Evolutionary conservation across 1,284 basidiomycete genomes (phyloP), one percentile per base, ranked within the genome.

Genomic region (Termitomyces sp.): DNA sequence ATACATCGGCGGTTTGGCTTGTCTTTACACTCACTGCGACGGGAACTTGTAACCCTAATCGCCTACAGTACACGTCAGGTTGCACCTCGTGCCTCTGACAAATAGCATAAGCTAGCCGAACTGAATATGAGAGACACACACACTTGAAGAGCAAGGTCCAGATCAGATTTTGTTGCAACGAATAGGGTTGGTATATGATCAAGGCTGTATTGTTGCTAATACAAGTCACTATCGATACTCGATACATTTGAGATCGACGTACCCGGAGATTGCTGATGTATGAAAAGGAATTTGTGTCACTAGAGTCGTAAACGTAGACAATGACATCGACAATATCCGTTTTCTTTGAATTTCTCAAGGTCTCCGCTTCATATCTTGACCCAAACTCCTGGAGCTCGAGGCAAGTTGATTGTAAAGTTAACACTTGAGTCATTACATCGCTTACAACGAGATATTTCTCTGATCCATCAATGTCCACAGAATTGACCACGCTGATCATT

Each of bases 151-250:
- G 96, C 96, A 43, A 98, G 85, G 71, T 99, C 96, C 36, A 98
- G 80, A 69, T 99, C 96, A 7, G 94, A 94, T 74, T 99, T 99
- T 33, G 96, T 99, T 12, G 97, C 96, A n/a, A 99, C 94, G 68
- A 98, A 98, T 26, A 98, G 76, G 26, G 90, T 92, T 9, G 96
- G 95, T 68, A 97, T 91, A 68, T 93, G 88, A 69, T 98, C 93
- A 34, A 96, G 77, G 60, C 84, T 93, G 70, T 98, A 97, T 81
- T 96, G 94, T 90, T 98, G 94, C 90, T 96, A 30, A 57, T 6
- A 7, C 5, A 36, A 26, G 30, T 57, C 24, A 54, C 40, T 31
- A 44, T 48, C 13, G 36, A 31, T 21, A 47, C 31, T 56, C 24
- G 31, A 44, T 51, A 31, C 13, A 52, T 28, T 24, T 47, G 24